Base-by-base conservation (phyloP, 2,329 filamentous ascomycete species). In the Blastomyces emzantsi region DNA sequence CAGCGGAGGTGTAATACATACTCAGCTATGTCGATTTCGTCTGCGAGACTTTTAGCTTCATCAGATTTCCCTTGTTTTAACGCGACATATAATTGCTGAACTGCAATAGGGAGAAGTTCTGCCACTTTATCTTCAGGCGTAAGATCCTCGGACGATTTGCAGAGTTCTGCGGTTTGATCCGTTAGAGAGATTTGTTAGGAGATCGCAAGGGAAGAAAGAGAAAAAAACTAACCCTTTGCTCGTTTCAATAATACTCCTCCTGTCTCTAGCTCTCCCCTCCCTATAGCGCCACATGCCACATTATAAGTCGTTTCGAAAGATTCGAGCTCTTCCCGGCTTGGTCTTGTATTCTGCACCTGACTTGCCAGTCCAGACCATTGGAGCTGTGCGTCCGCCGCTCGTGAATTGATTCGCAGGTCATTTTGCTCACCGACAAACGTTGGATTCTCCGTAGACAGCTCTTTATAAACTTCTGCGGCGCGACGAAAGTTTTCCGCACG, bases 271-370 rank as follows among this genome's bases (percentile, higher is more conserved):
- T 85, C 82, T 52, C 84, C 84, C 68, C 83, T 80, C 49, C 84
- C 84, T 70, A 88, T 84, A 69, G 83, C 83, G 63, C 81, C 79
- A 71, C 85, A 87, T 45, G 85, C 85, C 9, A 83, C 82, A 73
- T 88, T 87, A 73, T 85, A 88, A 2, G 84, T 81, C 3, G 83
- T 87, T 72, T 88, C 85, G 65, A 87, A 87, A 0, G 82, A 80
- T 65, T 87, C 83, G 62, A 87, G 70, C 69, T 87, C 85, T 69
- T 86, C 84, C 67, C 83, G 77, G 25, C 75, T 79, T 6, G 82
- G 79, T 70, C 81, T 81, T 71, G 80, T 82, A 72, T 81, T 82
- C 64, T 78, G 76, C 47, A 80, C 80, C 45, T 80, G 71, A 64
- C 82, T 76, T 33, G 80, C 77, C 63, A 80, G 76, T 52, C 82